Evolutionary conservation across 257 asterid species (phyloP).

Genomic region (Jacaranda mimosifolia): DNA sequence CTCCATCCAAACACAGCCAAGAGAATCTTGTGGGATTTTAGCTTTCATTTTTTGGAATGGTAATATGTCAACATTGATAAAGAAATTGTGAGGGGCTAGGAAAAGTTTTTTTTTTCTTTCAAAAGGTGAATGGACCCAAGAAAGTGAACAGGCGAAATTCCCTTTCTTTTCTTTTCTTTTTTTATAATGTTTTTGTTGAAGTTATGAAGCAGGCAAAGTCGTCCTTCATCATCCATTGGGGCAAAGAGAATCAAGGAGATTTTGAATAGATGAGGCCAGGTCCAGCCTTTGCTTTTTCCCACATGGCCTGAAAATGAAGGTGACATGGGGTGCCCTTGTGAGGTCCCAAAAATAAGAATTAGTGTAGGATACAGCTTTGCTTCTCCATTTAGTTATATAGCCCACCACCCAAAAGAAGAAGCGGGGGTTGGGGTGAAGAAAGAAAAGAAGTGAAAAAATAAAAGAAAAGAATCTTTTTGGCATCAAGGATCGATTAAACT

Average conservation of each 20-base stretch:
- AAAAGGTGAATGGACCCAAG: conserved; percentile 34
- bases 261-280: conserved; percentile 40
- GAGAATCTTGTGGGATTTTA: conserved; percentile 20
- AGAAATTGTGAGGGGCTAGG: background rate
- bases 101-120: conserved; percentile 8
- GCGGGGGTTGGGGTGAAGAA: too few relatives aligned
- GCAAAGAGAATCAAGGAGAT: conserved; percentile 49
- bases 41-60: conserved; percentile 27
- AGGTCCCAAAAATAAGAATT: conserved; percentile 33
- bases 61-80: conserved; percentile 35
- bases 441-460: too few relatives aligned
- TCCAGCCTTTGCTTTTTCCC: conserved; percentile 45
- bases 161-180: conserved; percentile 19
- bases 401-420: background rate
- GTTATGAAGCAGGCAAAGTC: conserved; percentile 31
- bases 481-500: conserved; percentile 4
- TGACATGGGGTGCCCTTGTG: conserved; percentile 20
- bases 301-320: conserved; percentile 60
- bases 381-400: conserved; percentile 3
- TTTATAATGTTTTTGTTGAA: conserved; percentile 19
- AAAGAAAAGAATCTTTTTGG: conserved; percentile 19
- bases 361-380: conserved; percentile 12
- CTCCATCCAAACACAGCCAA: conserved; percentile 30
- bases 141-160: conserved; percentile 27
- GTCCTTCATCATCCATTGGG: conserved; percentile 42